phyloP scores from a whole-genome alignment of 257 asterid genomes.

The Lithospermum erythrorhizon region DNA sequence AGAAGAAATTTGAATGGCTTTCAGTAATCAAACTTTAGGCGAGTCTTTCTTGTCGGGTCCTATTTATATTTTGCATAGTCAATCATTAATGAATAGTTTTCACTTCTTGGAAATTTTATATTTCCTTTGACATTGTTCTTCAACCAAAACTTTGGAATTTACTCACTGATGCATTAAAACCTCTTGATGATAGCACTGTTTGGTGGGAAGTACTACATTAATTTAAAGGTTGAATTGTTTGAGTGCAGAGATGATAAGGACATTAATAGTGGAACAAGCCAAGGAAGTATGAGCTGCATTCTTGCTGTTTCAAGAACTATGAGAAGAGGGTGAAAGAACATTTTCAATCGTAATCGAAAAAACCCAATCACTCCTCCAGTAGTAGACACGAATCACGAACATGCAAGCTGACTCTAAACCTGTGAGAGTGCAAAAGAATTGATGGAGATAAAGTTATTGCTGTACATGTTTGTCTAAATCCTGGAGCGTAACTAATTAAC shows the following conservation, averaged over 20 bases:
- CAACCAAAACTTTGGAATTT: constrained; percentile 33
- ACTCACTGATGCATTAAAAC: constrained; percentile 5
- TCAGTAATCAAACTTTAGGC: constrained; percentile 45
- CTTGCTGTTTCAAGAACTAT: constrained; percentile 12
- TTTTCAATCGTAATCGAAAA: too few species aligned
- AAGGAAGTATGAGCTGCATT: constrained; percentile 6
- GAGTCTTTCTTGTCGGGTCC: constrained; percentile 33
- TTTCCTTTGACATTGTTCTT: constrained; percentile 22
- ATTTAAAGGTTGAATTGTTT: too few species aligned
- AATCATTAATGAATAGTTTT: not conserved
- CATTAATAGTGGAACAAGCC: constrained; percentile 3
- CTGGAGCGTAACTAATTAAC: constrained; percentile 33
- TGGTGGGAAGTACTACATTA: not conserved
- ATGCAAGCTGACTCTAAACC: too few species aligned
- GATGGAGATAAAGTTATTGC: constrained; percentile 78
- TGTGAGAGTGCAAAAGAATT: constrained; percentile 39
- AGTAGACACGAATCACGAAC: too few species aligned
- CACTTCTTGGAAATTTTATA: constrained; percentile 10
- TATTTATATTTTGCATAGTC: constrained; percentile 16
- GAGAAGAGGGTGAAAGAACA: not conserved
- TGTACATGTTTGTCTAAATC: constrained; percentile 63
- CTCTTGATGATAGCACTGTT: not conserved
- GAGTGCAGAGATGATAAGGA: constrained; percentile 10
- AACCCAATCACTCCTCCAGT: too few species aligned
- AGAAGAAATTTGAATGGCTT: constrained; percentile 24